phyloP scores from a whole-genome alignment of 768 basidiomycete genomes.

The Agaricus subrufescens region DNA sequence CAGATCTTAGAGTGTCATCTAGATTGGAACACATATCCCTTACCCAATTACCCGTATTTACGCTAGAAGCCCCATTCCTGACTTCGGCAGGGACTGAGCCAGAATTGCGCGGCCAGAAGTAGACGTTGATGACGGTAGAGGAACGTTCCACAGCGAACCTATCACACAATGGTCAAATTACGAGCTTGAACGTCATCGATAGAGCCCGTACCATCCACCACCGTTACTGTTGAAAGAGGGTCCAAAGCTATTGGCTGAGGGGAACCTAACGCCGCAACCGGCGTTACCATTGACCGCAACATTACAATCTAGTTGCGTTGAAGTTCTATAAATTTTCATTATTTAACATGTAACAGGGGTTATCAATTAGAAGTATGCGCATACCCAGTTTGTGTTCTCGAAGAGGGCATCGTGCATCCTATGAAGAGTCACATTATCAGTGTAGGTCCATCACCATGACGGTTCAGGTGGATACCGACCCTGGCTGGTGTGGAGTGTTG shows the following conservation, averaged over 20 bases:
- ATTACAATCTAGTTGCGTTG: conserved; percentile 21
- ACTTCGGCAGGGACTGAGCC: conserved; percentile 45
- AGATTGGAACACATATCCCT: conserved; percentile 4
- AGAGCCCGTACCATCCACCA: conserved; percentile 49
- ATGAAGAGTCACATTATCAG: neutral
- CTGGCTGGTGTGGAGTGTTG: conserved; percentile 32
- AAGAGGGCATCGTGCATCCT: conserved; percentile 25
- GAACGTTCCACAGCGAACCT: conserved; percentile 67
- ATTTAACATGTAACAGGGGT: neutral
- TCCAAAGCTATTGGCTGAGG: conserved; percentile 43
- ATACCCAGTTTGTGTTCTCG: conserved; percentile 40
- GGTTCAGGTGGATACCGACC: conserved; percentile 39
- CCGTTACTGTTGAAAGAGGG: conserved; percentile 52
- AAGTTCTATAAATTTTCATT: conserved; percentile 15
- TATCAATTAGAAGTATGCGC: neutral
- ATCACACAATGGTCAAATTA: neutral
- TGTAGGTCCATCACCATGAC: conserved; percentile 15
- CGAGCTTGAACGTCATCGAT: neutral
- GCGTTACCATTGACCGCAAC: conserved; percentile 17
- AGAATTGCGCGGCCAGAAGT: conserved; percentile 65
- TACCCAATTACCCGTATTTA: conserved; percentile 54
- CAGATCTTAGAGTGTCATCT: neutral
- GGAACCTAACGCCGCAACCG: conserved; percentile 26
- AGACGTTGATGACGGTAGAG: conserved; percentile 51
- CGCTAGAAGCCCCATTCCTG: conserved; percentile 27